Percentiles rank a stretch among this genome's conserved stretches.
These are phyloP conservation scores for Aspergillus ustus DNA, from an alignment of 2,329 filamentous ascomycete genomes.

Conservation along the genomic window DNA sequence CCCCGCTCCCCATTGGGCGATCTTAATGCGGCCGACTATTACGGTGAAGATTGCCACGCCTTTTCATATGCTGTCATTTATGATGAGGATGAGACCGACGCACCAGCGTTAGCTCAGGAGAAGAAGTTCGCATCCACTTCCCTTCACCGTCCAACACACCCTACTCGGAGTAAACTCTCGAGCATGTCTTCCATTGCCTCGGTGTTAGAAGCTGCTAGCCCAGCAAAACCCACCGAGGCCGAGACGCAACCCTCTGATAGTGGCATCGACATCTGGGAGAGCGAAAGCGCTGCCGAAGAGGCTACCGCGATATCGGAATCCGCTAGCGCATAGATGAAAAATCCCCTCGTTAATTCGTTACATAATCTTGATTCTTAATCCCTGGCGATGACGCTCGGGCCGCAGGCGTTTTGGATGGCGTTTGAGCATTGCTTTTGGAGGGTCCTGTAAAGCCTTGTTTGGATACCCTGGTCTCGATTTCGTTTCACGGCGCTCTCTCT, in stretches of 20 bases:
- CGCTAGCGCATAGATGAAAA: conserved; percentile 6
- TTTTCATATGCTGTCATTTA: conserved; percentile 65
- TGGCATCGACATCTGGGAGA: conserved; percentile 72
- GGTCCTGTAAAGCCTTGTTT: conserved; percentile 7
- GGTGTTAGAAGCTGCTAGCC: conserved; percentile 27
- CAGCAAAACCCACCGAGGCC: conserved; percentile 38
- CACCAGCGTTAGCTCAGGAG: conserved; percentile 4
- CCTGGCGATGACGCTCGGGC: conserved; percentile 1
- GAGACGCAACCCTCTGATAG: conserved; percentile 57
- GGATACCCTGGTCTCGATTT: conserved; percentile 12
- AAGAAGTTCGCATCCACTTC: conserved; percentile 23
- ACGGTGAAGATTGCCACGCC: conserved; percentile 67
- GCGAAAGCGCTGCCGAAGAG: conserved; percentile 66
- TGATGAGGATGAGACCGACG: conserved; percentile 56
- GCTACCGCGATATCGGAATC: conserved; percentile 17
- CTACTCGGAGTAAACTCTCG: conserved; percentile 26
- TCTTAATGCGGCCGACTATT: conserved; percentile 70
- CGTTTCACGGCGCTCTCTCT: background rate
- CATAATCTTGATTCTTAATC: background rate
- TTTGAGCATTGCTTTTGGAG: conserved; percentile 2
- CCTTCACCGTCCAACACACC: conserved; percentile 14
- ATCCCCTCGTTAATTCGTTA: background rate
- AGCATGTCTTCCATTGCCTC: conserved; percentile 34
- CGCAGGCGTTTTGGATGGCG: background rate
- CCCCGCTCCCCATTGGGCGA: conserved; percentile 70